Percentiles rank a stretch among this genome's conserved stretches.
phyloP scores from a whole-genome alignment of 2,329 filamentous ascomycete species.

The Pezicula neosporulosa region DNA sequence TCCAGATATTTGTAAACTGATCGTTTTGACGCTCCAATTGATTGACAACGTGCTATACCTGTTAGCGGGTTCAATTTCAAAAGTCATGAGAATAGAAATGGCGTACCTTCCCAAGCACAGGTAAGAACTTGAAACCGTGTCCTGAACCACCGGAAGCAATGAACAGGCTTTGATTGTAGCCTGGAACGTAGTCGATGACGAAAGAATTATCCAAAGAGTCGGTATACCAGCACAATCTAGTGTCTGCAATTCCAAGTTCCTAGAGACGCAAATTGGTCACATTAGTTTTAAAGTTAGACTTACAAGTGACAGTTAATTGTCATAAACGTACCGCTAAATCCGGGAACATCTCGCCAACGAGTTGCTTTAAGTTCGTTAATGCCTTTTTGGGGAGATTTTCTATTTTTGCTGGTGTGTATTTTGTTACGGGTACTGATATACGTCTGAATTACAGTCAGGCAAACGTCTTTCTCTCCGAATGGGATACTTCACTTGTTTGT shows the following conservation, averaged over 20 bases:
- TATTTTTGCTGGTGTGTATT: neutral
- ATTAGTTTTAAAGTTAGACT: neutral
- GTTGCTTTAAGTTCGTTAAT: neutral
- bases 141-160: conserved; percentile 51
- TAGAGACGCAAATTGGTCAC: neutral
- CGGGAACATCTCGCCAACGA: neutral
- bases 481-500: neutral
- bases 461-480: neutral
- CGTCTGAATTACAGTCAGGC: neutral
- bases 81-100: neutral
- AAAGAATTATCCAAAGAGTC: conserved; percentile 51
- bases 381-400: neutral
- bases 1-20: neutral
- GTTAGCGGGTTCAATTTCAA: neutral
- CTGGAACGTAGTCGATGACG: conserved; percentile 46
- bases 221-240: conserved; percentile 52
- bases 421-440: neutral
- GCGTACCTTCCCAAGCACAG: conserved; percentile 42
- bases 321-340: neutral
- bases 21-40: neutral
- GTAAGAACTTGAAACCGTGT: conserved; percentile 54
- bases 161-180: conserved; percentile 39
- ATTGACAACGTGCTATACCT: neutral
- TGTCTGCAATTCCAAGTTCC: conserved; percentile 19
- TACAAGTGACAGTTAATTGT: neutral